Evolutionary conservation across 768 basidiomycete species (phyloP), one percentile per base, ranked within the genome.

Genomic region (Royoungia palumana): DNA sequence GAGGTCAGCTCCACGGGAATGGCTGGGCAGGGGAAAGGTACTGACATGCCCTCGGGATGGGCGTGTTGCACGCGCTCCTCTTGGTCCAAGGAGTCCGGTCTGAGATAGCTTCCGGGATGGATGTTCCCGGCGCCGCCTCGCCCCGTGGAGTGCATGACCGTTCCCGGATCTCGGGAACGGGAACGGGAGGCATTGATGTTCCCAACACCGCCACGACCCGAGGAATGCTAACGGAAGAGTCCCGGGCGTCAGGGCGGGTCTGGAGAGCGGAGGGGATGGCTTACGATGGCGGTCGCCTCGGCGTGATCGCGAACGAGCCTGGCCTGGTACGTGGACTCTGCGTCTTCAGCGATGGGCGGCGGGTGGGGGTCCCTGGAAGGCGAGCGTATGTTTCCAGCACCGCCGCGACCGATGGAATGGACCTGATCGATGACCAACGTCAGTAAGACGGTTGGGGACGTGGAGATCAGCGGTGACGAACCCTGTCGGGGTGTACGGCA

Each of bases 351-450:
- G 2, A 69, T 68, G 13, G 64, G 49, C 5, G 16, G 32, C 2
- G 16, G 6, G 16, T 57, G 58, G 6, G 66, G 43, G 44, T 82
- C 83, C 30, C 82, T 79, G 20, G 88, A 89, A 1, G 83, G 83
- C 2, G 89, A 86, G 48, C 87, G 82, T 43, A 94, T 82, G 74
- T 94, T 94, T 9, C 91, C 92, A 8, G 78, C 78, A 14, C 92
- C 92, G 22, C 92, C 91, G 43, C 90, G 81, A 11, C 92, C 92
- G 36, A 77, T 77, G 17, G 80, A 82, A 54, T 70, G 72, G 54
- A 55, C n/a, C 56, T 55, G 30, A 20, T 24, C 13, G 39, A 5
- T 6, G 35, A n/a, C n/a, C n/a, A n/a, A n/a, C 12, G 32, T 52
- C 24, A 49, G 32, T 14, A 22, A 30, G 19, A 41, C 16, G 35